Evolutionary conservation across 2,329 filamentous ascomycete genomes (phyloP).

Genomic region (Aspergillus oerlinghausenensis): DNA sequence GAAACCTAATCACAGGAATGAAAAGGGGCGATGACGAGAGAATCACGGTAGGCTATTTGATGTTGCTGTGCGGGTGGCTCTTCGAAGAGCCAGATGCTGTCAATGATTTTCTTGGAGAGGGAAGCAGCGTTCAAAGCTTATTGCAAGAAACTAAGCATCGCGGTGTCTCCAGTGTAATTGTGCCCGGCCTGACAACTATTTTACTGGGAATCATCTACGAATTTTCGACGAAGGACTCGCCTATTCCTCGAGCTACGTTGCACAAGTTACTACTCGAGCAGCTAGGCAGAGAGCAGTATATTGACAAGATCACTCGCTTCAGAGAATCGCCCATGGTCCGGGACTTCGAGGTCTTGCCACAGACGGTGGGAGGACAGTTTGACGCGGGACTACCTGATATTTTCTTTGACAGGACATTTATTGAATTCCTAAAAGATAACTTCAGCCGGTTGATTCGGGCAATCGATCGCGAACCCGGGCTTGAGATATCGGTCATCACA

Average conservation of each 20-base stretch:
- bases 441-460: conserved; percentile 79
- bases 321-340: conserved; percentile 73
- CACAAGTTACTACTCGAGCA: conserved; percentile 72
- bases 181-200: conserved; percentile 78
- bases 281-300: conserved; percentile 80
- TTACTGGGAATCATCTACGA: conserved; percentile 88
- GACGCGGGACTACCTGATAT: conserved; percentile 65
- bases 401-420: conserved; percentile 78
- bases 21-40: conserved; percentile 73
- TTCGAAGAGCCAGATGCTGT: conserved; percentile 90
- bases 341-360: conserved; percentile 82
- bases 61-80: conserved; percentile 82
- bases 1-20: conserved; percentile 77
- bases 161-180: conserved; percentile 57
- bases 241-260: conserved; percentile 74
- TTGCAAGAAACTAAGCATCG: conserved; percentile 68
- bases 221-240: conserved; percentile 95
- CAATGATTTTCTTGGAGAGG: conserved; percentile 88
- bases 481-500: conserved; percentile 75
- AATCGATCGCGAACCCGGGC: conserved; percentile 83
- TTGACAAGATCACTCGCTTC: conserved; percentile 73
- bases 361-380: conserved; percentile 55
- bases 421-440: conserved; percentile 94
- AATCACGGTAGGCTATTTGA: conserved; percentile 78
- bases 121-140: conserved; percentile 83